Conservation (phyloP, 2,329 filamentous ascomycete genomes). For the Dichotomopilus funicola region DNA sequence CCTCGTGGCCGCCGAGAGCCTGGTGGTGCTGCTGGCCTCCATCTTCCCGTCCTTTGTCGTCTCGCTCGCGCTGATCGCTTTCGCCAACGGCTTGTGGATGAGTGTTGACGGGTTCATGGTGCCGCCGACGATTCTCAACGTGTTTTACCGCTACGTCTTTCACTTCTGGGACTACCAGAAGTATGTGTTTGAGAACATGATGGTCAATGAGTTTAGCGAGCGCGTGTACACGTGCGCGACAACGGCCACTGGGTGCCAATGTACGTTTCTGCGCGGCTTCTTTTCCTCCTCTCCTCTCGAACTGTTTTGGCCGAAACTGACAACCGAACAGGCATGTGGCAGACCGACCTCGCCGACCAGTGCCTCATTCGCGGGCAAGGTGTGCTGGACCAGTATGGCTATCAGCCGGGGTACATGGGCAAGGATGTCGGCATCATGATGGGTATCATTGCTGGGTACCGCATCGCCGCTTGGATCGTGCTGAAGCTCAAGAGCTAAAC, state of each 20-base stretch:
- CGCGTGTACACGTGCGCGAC: slow-evolving; percentile 55
- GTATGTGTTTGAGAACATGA: slow-evolving; percentile 88
- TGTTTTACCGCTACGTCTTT: slow-evolving; percentile 81
- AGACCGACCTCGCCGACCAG: slow-evolving; percentile 51
- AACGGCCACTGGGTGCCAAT: slow-evolving; percentile 45
- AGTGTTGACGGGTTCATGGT: slow-evolving; percentile 78
- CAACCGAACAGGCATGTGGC: slow-evolving; percentile 49
- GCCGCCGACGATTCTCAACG: slow-evolving; percentile 63
- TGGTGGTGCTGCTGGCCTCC: slow-evolving; percentile 69
- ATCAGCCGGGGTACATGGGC: slow-evolving; percentile 54
- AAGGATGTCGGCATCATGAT: slow-evolving; percentile 73
- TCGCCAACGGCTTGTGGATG: slow-evolving; percentile 89
- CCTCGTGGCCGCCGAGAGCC: slow-evolving; percentile 71
- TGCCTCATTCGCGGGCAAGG: slow-evolving; percentile 66
- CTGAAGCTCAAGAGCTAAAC: slow-evolving; percentile 35
- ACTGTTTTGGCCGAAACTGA: too few species aligned
- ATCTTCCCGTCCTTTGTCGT: slow-evolving; percentile 76
- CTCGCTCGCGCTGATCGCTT: slow-evolving; percentile 70
- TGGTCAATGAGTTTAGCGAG: slow-evolving; percentile 75
- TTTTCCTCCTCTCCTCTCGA: background rate
- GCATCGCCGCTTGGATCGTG: slow-evolving; percentile 60
- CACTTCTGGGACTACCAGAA: slow-evolving; percentile 84
- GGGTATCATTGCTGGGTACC: slow-evolving; percentile 67
- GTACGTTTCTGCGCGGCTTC: slow-evolving; percentile 28
- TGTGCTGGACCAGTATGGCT: slow-evolving; percentile 65